Conservation (phyloP, 139 green algal genomes). For the Coelastrella sp. region DNA sequence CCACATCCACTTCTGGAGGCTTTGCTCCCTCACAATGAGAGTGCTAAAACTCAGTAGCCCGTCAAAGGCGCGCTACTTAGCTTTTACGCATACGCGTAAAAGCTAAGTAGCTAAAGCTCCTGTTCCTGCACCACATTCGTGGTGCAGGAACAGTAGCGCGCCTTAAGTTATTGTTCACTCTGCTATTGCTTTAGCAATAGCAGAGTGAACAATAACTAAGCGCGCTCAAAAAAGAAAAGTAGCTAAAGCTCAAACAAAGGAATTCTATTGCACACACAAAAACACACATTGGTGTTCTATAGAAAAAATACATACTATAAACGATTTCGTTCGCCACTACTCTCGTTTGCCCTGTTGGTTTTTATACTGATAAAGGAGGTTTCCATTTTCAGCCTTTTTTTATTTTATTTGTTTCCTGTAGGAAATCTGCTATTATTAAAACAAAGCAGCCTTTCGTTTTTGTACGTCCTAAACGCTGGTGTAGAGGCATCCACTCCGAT, state of each 20-base stretch:
- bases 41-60: too few relatives aligned
- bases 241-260: constrained; percentile 37
- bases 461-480: constrained; percentile 9
- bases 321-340: constrained; percentile 57
- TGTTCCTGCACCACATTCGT: too few relatives aligned
- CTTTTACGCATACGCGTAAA: too few relatives aligned
- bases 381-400: constrained; percentile 49
- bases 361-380: constrained; percentile 46
- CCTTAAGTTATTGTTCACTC: too few relatives aligned
- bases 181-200: not conserved
- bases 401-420: constrained; percentile 47
- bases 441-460: constrained; percentile 21
- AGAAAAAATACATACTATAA: constrained; percentile 52
- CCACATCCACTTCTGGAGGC: not conserved
- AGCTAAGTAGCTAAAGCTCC: too few relatives aligned
- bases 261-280: constrained; percentile 41
- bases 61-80: too few relatives aligned
- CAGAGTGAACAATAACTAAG: not conserved
- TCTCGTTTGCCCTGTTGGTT: constrained; percentile 54
- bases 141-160: too few relatives aligned
- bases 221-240: not conserved
- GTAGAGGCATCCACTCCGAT: constrained; percentile 17
- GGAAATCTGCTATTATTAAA: constrained; percentile 16
- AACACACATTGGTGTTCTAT: constrained; percentile 40
- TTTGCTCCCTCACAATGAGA: too few relatives aligned